phyloP scores from a whole-genome alignment of 2,329 filamentous ascomycete species.

The Phialophora expanda region DNA sequence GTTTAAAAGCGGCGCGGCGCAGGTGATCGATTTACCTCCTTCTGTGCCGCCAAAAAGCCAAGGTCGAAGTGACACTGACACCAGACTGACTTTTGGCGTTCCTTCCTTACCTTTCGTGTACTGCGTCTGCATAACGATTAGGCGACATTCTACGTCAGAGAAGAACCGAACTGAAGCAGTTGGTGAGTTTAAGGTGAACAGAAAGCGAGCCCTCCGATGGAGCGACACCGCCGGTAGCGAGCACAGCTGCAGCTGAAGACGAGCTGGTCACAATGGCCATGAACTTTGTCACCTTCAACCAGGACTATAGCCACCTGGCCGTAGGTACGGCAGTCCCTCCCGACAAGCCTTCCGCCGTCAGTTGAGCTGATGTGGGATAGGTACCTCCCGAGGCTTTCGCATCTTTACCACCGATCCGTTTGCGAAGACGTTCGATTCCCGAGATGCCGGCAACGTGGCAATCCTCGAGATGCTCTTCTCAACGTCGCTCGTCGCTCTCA shows the following conservation, averaged over 20 bases:
- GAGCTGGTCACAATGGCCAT: conserved; percentile 66
- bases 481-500: conserved; percentile 91
- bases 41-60: background rate
- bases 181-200: background rate
- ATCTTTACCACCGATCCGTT: conserved; percentile 98
- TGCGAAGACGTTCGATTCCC: conserved; percentile 89
- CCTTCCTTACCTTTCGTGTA: background rate
- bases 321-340: conserved; percentile 68
- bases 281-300: conserved; percentile 99
- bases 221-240: conserved; percentile 21
- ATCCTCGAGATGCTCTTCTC: conserved; percentile 99
- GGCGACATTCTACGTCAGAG: background rate
- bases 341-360: conserved; percentile 5
- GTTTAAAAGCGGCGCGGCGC: no score
- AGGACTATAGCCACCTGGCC: conserved; percentile 96
- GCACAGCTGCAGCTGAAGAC: conserved; percentile 20
- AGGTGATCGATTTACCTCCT: no score
- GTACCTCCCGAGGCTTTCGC: conserved; percentile 90
- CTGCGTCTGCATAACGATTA: background rate
- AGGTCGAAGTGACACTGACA: background rate
- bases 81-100: background rate
- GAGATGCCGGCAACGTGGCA: conserved; percentile 85
- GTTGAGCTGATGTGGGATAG: conserved; percentile 52
- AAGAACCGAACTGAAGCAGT: background rate
- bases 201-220: conserved; percentile 22